phyloP scores from a whole-genome alignment of 352 stramenopile genomes.

The Phytophthora agathidicida region DNA sequence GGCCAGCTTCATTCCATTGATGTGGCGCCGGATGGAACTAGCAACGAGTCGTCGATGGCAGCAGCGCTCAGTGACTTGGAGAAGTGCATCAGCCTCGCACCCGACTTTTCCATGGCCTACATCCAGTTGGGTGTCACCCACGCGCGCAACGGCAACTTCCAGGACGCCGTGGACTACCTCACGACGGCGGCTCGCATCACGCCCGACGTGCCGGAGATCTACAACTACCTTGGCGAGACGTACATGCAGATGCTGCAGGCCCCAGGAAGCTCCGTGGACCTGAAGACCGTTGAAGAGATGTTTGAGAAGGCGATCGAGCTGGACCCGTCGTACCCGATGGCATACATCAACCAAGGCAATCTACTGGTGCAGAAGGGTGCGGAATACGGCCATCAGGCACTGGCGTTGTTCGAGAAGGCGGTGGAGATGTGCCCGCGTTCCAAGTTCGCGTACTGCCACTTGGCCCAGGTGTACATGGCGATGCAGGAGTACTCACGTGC shows the following conservation, averaged over 20 bases:
- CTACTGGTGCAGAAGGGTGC: conserved; percentile 78
- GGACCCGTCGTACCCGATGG: conserved; percentile 85
- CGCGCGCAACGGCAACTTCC: conserved; percentile 74
- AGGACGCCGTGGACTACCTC: conserved; percentile 72
- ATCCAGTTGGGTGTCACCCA: conserved; percentile 84
- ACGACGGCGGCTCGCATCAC: conserved; percentile 66
- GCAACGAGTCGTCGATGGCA: conserved; percentile 58
- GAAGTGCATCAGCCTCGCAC: conserved; percentile 67
- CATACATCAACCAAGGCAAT: conserved; percentile 88
- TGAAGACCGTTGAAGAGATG: conserved; percentile 73
- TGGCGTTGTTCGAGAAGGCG: conserved; percentile 78
- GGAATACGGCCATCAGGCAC: conserved; percentile 71
- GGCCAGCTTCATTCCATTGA: conserved; percentile 86
- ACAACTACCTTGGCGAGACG: conserved; percentile 88
- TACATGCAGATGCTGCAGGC: conserved; percentile 86
- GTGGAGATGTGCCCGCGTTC: conserved; percentile 80
- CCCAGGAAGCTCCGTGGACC: conserved; percentile 49
- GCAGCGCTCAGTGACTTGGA: conserved; percentile 70
- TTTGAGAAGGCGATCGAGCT: conserved; percentile 84
- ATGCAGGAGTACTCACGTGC: conserved; percentile 83
- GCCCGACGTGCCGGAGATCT: conserved; percentile 80
- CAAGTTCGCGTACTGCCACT: conserved; percentile 85
- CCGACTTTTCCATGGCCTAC: conserved; percentile 85
- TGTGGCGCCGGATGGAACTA: conserved; percentile 54
- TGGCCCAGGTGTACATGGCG: conserved; percentile 87